Base-by-base conservation (phyloP, 192 early-diverging fungal species). In the Nowakowskiella sp. region DNA sequence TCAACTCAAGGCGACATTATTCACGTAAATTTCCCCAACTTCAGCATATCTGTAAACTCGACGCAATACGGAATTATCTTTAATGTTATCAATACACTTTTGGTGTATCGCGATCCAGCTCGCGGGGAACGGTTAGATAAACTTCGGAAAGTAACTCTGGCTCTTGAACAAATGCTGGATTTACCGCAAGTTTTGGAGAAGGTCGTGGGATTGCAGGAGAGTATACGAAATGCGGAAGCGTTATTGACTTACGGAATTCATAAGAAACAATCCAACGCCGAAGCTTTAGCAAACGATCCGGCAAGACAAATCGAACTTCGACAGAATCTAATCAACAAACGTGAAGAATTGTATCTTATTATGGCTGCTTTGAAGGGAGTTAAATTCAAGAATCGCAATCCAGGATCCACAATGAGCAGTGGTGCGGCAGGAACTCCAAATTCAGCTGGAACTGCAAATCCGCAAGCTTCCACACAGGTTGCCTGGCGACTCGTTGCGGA, bases 81-180 rank as follows among this genome's bases (percentile, higher is more conserved):
- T 48, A 79, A 92, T 57, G 79, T 87, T 10, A 82, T 88, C 21
- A 77, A 71, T 0, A 86, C 90, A 43, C 71, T 94, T 21, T 66
- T 94, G 6, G 76, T 91, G 13, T 94, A 90, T 52, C 81, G 79
- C 21, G 91, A 91, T 54, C 88, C 91, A 4, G 76, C 76, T 0
- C 79, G 81, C 45, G 86, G 84, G 23, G 82, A 84, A 31, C 75
- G 87, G 10, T 66, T 72, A 42, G 84, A 85, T 42, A 70, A 80
- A 23, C 61, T 91, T 8, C 77, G 81, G 32, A 86, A 87, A 31
- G 89, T 89, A 51, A 67, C 85, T 51, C 66, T 92, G 42, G 84
- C 87, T 8, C 81, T 86, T 30, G 88, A 94, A 23, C 76, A 78
- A 64, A 78, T 84, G 72, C 71, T 78, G 52, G 78, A 91, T 55